Base-by-base conservation (phyloP, 768 basidiomycete species). In the Lepiota venenata region DNA sequence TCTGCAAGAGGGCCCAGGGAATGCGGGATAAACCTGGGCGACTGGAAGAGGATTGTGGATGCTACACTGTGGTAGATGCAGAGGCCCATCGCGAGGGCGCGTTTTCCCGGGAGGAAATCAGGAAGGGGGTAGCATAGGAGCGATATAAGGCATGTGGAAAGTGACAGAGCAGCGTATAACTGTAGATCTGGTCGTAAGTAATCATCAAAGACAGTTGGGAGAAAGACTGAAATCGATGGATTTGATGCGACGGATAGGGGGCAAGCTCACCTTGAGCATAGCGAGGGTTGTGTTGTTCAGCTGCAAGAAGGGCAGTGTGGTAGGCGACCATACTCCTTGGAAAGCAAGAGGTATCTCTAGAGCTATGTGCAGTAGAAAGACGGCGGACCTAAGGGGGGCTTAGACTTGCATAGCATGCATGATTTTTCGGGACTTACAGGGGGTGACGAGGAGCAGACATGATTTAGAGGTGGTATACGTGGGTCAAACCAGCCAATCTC, bases 61-160 rank as follows among this genome's bases (percentile, higher is more conserved):
- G 77, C 77, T 29, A 85, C 68, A 55, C 75, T 83, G 66, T 93
- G 91, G 66, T 93, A 93, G 12, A 91, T 61, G 57, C 85, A 84
- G 2, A 93, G 78, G 9, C 76, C 82, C 25, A 93, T 84, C 2
- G 87, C 91, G 8, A 93, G 68, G 0, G 88, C 91, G 14, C 91
- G 83, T 72, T 93, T 93, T 10, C 90, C 90, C 0, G 91, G 91
- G 2, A 93, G 71, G 67, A 88, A 91, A 60, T 93, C 91, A 61
- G 91, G 91, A 11, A 93, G 78, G 4, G 78, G 66, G 62, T 76
- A 91, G 52, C 79, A 82, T n/a, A 93, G 74, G 2, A 90, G 66
- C 0, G 82, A 69, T 2, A 78, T 74, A 29, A 87, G 59, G 60
- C 88, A 92, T 21, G 84, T 76, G 8, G 77, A 81, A 2, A 84